These are phyloP conservation scores for Prunella vulgaris DNA, from an alignment of 257 asterid species.

Conservation along the genomic window DNA sequence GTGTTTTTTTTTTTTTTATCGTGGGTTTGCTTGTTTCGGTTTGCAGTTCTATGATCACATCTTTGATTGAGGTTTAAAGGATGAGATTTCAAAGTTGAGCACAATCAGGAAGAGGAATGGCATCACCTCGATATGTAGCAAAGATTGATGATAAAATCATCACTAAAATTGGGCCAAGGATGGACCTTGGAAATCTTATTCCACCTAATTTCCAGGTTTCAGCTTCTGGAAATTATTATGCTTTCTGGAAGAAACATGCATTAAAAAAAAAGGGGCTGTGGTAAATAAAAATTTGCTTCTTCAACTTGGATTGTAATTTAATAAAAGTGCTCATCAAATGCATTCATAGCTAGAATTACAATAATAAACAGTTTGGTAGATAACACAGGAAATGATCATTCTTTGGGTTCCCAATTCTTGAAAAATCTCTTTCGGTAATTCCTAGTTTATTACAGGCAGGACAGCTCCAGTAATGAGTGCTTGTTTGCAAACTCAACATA, in stretches of 20 bases:
- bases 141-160: conserved; percentile 55
- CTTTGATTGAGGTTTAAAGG: conserved; percentile 71
- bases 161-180: conserved; percentile 60
- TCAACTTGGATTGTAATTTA: too few relatives aligned
- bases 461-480: too few relatives aligned
- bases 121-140: conserved; percentile 62
- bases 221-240: conserved; percentile 52
- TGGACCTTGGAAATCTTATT: conserved; percentile 53
- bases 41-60: conserved; percentile 77
- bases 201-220: conserved; percentile 51
- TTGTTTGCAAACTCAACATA: too few relatives aligned
- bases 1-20: not conserved
- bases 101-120: conserved; percentile 53
- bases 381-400: too few relatives aligned
- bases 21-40: too few relatives aligned
- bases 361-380: too few relatives aligned
- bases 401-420: too few relatives aligned
- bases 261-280: not conserved
- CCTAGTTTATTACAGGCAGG: too few relatives aligned
- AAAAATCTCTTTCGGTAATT: too few relatives aligned
- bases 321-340: too few relatives aligned
- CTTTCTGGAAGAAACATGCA: conserved; percentile 54
- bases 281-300: too few relatives aligned
- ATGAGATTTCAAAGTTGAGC: conserved; percentile 44
- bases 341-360: too few relatives aligned